Evolutionary conservation across 495 filamentous ascomycete genomes (phyloP).

Genomic region (Neurospora sp.): DNA sequence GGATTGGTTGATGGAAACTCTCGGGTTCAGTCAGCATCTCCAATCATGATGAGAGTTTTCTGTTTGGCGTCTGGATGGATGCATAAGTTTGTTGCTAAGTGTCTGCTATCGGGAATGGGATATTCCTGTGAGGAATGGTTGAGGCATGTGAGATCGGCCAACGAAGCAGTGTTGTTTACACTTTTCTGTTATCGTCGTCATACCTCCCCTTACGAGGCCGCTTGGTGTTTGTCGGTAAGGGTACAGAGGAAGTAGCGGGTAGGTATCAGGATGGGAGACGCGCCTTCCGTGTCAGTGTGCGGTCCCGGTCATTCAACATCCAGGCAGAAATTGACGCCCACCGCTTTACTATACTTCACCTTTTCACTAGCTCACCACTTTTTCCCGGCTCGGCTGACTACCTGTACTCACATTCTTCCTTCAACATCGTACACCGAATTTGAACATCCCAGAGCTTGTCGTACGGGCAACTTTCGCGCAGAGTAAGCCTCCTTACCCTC

Average conservation of each 20-base stretch:
- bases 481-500: neutral
- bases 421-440: neutral
- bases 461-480: neutral
- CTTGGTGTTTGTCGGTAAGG: neutral
- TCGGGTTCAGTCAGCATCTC: neutral
- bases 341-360: neutral
- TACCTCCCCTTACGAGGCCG: neutral
- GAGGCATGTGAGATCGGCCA: neutral
- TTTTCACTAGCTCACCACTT: neutral
- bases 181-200: neutral
- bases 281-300: neutral
- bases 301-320: neutral
- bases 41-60: neutral
- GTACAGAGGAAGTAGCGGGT: neutral
- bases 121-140: neutral
- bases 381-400: neutral
- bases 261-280: neutral
- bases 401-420: neutral
- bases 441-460: neutral
- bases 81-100: neutral
- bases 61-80: neutral
- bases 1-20: neutral
- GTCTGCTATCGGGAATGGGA: neutral
- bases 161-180: neutral
- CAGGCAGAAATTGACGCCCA: neutral